phyloP scores from a whole-genome alignment of 225 moss, liverwort and hornwort species.

The Takakia lepidozioides region DNA sequence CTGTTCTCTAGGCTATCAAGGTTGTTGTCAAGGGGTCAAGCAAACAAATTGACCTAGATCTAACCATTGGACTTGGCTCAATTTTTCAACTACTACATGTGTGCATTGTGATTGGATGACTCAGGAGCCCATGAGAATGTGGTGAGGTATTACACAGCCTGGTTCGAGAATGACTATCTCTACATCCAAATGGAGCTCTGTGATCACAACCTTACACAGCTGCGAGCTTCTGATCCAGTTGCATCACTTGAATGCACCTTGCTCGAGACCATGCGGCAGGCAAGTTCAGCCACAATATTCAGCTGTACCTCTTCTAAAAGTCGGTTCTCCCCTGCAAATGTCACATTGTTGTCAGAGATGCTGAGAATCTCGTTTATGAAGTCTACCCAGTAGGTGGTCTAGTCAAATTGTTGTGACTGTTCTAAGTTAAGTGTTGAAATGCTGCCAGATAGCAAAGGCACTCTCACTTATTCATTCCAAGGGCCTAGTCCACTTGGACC shows the following conservation, averaged over 20 bases:
- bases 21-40: neutral
- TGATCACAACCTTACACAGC: constrained; percentile 47
- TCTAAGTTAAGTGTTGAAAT: neutral
- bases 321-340: too few species aligned
- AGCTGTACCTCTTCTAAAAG: constrained; percentile 1
- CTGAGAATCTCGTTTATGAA: too few species aligned
- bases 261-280: constrained; percentile 74
- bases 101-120: neutral
- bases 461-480: constrained; percentile 48
- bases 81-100: neutral
- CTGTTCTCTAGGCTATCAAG: neutral
- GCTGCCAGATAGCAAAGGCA: constrained; percentile 59
- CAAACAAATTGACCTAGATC: too few species aligned
- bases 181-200: constrained; percentile 95
- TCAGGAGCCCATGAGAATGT: constrained; percentile 78
- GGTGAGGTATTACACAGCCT: constrained; percentile 79
- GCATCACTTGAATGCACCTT: constrained; percentile 58
- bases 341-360: too few species aligned
- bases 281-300: constrained; percentile 5
- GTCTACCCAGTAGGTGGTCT: neutral
- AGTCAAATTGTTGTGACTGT: neutral
- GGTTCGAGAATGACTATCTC: constrained; percentile 94
- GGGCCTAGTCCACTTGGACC: constrained; percentile 85
- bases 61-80: too few species aligned
- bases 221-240: constrained; percentile 48